Conservation (phyloP, 2,329 filamentous ascomycete species). For the Trichoderma koningiopsis region DNA sequence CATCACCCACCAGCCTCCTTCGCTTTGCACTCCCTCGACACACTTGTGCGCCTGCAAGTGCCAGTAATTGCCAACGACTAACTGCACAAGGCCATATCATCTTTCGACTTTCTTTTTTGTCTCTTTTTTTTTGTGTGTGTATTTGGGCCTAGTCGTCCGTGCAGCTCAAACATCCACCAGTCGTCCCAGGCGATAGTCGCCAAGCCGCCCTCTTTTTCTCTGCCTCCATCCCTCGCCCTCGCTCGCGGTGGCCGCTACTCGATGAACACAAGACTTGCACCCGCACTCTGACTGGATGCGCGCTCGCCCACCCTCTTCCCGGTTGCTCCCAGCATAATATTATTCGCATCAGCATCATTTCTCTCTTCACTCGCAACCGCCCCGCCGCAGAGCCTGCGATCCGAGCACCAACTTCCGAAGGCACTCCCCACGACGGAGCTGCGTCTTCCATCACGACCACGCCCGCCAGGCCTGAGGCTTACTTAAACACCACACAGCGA, state of each 20-base stretch:
- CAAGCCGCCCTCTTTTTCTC: constrained; percentile 4
- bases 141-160: constrained; percentile 10
- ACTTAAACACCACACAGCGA: background rate
- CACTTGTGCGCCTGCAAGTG: background rate
- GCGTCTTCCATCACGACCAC: constrained; percentile 11
- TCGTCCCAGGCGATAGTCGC: constrained; percentile 23
- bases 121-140: background rate
- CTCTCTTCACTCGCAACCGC: background rate
- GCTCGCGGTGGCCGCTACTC: constrained; percentile 1
- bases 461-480: background rate
- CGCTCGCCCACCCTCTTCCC: constrained; percentile 5
- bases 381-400: constrained; percentile 16
- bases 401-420: constrained; percentile 10
- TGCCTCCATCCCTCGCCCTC: background rate
- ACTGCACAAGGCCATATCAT: background rate
- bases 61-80: background rate
- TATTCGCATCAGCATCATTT: constrained; percentile 1
- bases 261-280: background rate
- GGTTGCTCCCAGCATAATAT: constrained; percentile 9
- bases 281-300: constrained; percentile 16
- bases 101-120: constrained; percentile 15
- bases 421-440: constrained; percentile 16
- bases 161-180: constrained; percentile 2
- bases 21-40: background rate
- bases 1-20: constrained; percentile 27